phyloP scores from a whole-genome alignment of 306 rosid genomes.

The Corylus avellana region DNA sequence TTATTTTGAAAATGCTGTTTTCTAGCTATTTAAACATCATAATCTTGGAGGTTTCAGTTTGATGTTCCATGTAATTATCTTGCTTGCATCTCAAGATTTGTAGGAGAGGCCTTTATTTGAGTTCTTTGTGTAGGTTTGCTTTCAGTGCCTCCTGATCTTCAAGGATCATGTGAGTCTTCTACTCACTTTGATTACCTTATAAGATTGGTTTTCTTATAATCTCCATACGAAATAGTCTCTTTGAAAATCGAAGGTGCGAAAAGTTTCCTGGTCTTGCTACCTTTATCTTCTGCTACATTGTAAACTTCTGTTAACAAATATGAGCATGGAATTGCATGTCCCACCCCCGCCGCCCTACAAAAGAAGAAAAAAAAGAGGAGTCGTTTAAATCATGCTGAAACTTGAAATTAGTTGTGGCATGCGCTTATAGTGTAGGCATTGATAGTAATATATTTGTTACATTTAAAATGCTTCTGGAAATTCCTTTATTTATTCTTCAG shows the following conservation, averaged over 20 bases:
- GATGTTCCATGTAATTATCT: not conserved
- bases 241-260: not conserved
- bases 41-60: not conserved
- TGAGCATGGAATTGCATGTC: not conserved
- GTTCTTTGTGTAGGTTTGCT: not conserved
- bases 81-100: not conserved
- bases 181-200: not conserved
- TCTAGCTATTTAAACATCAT: not conserved
- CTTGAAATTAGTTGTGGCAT: too few species aligned
- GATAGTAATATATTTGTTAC: not conserved
- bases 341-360: not conserved
- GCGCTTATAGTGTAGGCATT: not conserved
- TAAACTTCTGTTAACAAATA: not conserved
- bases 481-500: constrained; percentile 10
- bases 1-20: not conserved
- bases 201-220: constrained; percentile 4
- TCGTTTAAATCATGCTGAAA: too few species aligned
- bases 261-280: constrained; percentile 6
- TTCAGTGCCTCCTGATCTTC: not conserved
- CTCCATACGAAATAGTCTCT: not conserved
- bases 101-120: not conserved
- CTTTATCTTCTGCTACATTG: not conserved
- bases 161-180: not conserved
- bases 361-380: too few species aligned
- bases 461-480: not conserved